Evolutionary conservation across 1,139 yeast species (phyloP), one percentile per base, ranked within the genome.

Genomic region (Taphrina pruni): DNA sequence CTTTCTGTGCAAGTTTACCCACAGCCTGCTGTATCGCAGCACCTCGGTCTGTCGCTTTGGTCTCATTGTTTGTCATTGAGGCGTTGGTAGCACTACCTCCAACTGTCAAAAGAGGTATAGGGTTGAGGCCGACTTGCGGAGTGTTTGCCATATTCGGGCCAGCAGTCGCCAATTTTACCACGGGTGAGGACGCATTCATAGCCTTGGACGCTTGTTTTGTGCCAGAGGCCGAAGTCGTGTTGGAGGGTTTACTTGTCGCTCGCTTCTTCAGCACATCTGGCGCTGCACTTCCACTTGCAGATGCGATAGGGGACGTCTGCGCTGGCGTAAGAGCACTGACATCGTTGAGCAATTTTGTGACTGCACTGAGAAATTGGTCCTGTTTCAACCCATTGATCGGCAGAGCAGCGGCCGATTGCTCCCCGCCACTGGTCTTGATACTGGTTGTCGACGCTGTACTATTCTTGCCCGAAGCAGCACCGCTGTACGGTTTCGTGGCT

Each of bases 291-390:
- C 11, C 54, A 20, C 36, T 21, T 11, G 54, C 36, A 6, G 54
- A 50, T 9, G 54, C 54, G n/a, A 35, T 12, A 20, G 51, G 11
- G 11, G 54, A 50, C 5, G 54, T 50, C 54, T 50, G 54, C 8
- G 54, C 1, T 6, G 54, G 21, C 3, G 35, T 26, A 4, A 35
- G 21, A 21, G 54, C 54, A 20, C 21, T 8, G n/a, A 26, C 54
- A n/a, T 50, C 32, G 36, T 50, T 32, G 12, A 50, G 32, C 54
- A 50, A 11, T 26, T 50, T 50, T 1, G 54, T 50, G 36, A 50
- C 54, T 8, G 54, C 54, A 21, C 8, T 8, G 11, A 50, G 54
- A n/a, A 50, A 50, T 21, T 50, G 54, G n/a, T 50, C 54, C 12
- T 50, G 32, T 11, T 26, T 11, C 54, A 50, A 21, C 2, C 14